Base-by-base conservation (phyloP, 352 stramenopile genomes). In the Saprolegnia diclina region DNA sequence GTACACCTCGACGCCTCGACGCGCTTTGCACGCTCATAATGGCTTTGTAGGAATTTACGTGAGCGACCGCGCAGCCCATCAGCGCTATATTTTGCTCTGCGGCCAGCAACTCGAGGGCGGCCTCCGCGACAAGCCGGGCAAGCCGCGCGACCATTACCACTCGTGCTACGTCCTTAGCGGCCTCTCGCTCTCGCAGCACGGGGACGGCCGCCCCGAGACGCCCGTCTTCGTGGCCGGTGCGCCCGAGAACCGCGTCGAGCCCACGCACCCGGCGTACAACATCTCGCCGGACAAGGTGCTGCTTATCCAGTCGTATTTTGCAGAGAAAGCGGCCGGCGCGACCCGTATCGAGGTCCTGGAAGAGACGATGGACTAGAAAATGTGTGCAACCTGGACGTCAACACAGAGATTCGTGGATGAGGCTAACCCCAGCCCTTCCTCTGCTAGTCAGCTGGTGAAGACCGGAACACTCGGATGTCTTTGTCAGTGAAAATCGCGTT, bases 151-250 rank as follows among this genome's bases (percentile, higher is more conserved):
- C 75, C 98, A 98, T 74, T 99, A 99, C 78, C 97, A 99, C 82
- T 98, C 92, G 24, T 99, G 96, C 78, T 99, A 99, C 83, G 98
- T 97, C 71, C 78, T 99, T 18, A 98, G 89, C 70, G 97, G 97
- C 2, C 76, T 99, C 24, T 98, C 93, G 10, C 79, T 98, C 44
- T 81, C 92, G 4, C 96, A 99, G 79, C 89, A 98, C 68, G 82
- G 87, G 54, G 75, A 81, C 26, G 76, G 73, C 22, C 29, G 29
- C 29, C 29, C 29, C 5, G 48, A 56, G 18, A 64, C 68, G 4
- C 72, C 71, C 11, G 80, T 83, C 0, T 70, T 87, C 1, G 80
- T 93, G 3, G 71, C 84, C 29, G 83, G 85, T 54, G 74, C 83
- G 52, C 57, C 71, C 7, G 74, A 77, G 56, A 97, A 97, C 69